Conservation (phyloP, 2,329 filamentous ascomycete genomes). For the Lachnellula arida region DNA sequence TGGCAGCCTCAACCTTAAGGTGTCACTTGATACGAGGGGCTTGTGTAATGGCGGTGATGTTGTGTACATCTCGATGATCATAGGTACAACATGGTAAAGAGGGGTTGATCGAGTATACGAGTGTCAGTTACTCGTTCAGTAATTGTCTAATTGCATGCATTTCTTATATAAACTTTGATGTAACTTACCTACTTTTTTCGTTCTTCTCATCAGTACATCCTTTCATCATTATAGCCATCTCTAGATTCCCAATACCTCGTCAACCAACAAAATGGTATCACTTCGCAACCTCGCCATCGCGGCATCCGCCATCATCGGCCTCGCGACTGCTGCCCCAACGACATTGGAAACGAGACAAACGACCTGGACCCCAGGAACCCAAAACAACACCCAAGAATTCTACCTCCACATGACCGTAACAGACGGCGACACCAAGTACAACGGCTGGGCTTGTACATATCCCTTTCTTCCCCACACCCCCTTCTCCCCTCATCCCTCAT, state of each 20-base stretch:
- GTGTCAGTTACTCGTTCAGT: neutral
- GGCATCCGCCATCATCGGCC: constrained; percentile 8
- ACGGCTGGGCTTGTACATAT: constrained; percentile 4
- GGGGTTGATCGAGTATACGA: neutral
- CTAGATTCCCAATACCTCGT: neutral
- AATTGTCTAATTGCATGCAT: neutral
- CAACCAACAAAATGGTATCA: constrained; percentile 15
- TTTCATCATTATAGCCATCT: neutral
- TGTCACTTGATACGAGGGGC: neutral
- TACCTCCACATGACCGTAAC: constrained; percentile 1
- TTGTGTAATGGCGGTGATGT: neutral
- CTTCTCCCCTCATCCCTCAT: neutral
- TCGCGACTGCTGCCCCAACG: constrained; percentile 12
- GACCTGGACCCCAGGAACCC: constrained; percentile 13
- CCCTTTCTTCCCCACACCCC: neutral
- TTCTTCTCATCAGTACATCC: neutral
- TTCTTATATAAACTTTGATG: neutral
- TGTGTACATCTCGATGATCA: neutral
- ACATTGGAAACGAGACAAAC: constrained; percentile 5
- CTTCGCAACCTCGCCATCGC: constrained; percentile 12
- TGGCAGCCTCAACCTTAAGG: neutral
- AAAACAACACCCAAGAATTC: constrained; percentile 21
- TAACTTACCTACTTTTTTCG: neutral
- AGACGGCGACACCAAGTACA: neutral
- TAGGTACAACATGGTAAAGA: neutral